Evolutionary conservation across 331 rosid species (phyloP), one percentile per base, ranked within the genome.

Genomic region (Cydonia oblonga): DNA sequence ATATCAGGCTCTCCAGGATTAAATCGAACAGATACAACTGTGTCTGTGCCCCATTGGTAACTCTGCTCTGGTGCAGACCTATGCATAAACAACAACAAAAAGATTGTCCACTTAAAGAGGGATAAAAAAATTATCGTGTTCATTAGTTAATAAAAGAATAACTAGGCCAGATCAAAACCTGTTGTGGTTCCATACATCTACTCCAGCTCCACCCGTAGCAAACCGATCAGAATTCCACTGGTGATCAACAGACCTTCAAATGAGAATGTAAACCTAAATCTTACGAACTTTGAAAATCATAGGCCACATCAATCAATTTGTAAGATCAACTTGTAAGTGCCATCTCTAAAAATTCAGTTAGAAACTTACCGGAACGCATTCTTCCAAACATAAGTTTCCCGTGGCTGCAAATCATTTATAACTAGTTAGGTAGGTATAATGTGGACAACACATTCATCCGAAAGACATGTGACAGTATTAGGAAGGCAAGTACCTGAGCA

Each of bases 191-290:
- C 98, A 95, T 66, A 95, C 76, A 74, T 89, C 89, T 60, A 95
- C 88, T 83, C 88, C 93, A 38, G 96, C 93, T 52, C 98, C 96
- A 66, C 85, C 96, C 5, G 98, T 91, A 59, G 98, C 98, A 89
- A 95, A 95, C 74, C 79, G 86, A 80, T 87, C 87, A 23, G 85
- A 90, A 15, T 89, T 87, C 97, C 96, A 89, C 76, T 91, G 95
- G 64, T 95, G 97, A 88, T 95, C 98, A 79, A 42, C 96, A 70
- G 88, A 90, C 89, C 98, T 93, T 71, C 28, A 78, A 77, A 71
- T 56, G 24, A 68, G 60, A 68, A 70, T 23, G 68, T n/a, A 61
- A 60, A 62, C 40, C 68, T 70, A 33, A 67, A 53, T 69, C 38
- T 23, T 9, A 67, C 11, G 42, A 35, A 24, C 64, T 35, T 51